Conservation (phyloP, 306 rosid genomes). For the Ochetophila trinervis region DNA sequence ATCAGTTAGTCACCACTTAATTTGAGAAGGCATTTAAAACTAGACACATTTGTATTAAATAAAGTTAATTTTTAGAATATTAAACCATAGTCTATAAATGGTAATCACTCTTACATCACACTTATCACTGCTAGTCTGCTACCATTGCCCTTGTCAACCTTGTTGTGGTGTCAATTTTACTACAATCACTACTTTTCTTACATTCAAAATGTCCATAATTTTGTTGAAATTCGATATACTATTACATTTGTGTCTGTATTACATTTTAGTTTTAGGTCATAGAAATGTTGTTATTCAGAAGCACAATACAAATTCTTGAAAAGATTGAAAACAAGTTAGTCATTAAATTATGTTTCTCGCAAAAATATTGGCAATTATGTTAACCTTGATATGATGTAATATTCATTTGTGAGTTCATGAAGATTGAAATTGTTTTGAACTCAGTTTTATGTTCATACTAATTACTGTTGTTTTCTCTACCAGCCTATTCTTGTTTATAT, state of each 20-base stretch:
- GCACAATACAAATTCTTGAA: not conserved
- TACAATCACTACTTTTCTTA: not conserved
- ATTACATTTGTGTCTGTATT: not conserved
- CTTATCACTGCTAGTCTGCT: not conserved
- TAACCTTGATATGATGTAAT: not conserved
- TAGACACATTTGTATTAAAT: too few relatives aligned
- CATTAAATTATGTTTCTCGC: not conserved
- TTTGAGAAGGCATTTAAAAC: too few relatives aligned
- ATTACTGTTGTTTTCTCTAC: slow-evolving; percentile 26
- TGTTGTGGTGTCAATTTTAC: not conserved
- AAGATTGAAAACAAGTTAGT: not conserved
- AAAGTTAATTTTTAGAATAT: too few relatives aligned
- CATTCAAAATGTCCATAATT: not conserved
- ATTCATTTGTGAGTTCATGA: not conserved
- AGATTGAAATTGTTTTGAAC: not conserved
- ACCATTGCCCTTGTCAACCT: not conserved
- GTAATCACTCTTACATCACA: too few relatives aligned
- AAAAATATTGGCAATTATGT: not conserved
- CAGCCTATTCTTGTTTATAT: slow-evolving; percentile 94
- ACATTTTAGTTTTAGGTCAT: not conserved
- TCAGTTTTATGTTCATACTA: slow-evolving; percentile 4
- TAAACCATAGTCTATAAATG: too few relatives aligned
- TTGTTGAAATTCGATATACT: not conserved
- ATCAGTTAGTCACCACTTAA: too few relatives aligned
- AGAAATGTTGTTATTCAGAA: not conserved